phyloP scores from a whole-genome alignment of 331 rosid species.

The Quercus phellos region DNA sequence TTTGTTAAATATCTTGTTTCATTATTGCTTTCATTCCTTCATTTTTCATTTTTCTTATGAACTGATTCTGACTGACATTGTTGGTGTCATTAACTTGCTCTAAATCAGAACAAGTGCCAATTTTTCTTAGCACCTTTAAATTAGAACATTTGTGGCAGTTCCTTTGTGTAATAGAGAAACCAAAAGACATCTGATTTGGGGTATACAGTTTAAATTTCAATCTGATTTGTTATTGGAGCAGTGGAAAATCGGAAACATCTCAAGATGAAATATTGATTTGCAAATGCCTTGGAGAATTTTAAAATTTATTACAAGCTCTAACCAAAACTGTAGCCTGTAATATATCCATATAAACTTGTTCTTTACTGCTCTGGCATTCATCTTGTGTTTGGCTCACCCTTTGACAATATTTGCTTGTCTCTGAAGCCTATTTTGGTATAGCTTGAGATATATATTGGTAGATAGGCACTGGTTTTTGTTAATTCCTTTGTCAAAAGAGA shows the following conservation, averaged over 20 bases:
- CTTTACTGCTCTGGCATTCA: not conserved
- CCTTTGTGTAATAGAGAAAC: not conserved
- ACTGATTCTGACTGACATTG: not conserved
- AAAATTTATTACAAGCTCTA: not conserved
- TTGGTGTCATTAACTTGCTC: not conserved
- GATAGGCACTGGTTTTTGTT: not conserved
- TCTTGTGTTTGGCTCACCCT: not conserved
- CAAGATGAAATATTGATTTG: not conserved
- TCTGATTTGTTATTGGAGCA: not conserved
- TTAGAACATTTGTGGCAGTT: not conserved
- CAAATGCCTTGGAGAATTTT: not conserved
- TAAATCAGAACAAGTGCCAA: not conserved
- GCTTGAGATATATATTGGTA: not conserved
- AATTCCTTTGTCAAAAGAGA: not conserved
- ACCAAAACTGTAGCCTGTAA: not conserved
- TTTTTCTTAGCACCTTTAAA: not conserved
- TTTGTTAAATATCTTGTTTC: not conserved
- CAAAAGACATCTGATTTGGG: not conserved
- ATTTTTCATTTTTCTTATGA: not conserved
- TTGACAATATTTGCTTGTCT: not conserved
- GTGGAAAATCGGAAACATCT: not conserved
- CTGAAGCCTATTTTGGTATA: not conserved
- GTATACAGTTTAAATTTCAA: not conserved
- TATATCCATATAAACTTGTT: not conserved
- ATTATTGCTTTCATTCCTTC: too few relatives aligned